Evolutionary conservation across 352 stramenopile genomes (phyloP).

Genomic region (Phytophthora pistaciae): DNA sequence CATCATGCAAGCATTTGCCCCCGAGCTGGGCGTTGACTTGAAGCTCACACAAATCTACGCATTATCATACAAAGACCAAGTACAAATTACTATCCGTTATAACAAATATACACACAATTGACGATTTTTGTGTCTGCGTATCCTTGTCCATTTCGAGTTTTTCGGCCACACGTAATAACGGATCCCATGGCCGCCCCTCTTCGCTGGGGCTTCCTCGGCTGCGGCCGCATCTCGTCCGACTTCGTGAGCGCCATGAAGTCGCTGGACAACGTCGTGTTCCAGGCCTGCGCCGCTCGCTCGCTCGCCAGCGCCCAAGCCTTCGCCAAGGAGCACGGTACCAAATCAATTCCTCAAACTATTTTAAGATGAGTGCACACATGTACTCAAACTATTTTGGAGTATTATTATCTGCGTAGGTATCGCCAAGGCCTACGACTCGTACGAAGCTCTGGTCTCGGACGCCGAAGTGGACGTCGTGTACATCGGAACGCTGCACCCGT

Average conservation of each 20-base stretch:
- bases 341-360: background rate
- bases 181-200: conserved; percentile 30
- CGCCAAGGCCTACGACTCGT: conserved; percentile 73
- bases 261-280: conserved; percentile 33
- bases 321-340: conserved; percentile 36
- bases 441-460: conserved; percentile 82
- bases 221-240: conserved; percentile 60
- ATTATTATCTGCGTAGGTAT: conserved; percentile 40
- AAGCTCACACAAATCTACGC: background rate
- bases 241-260: conserved; percentile 54
- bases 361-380: background rate
- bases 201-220: conserved; percentile 61
- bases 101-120: background rate
- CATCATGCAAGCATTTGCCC: background rate
- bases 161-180: background rate
- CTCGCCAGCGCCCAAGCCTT: conserved; percentile 49
- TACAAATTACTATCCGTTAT: background rate
- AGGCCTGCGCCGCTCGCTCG: conserved; percentile 56
- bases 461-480: conserved; percentile 89
- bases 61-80: background rate
- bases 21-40: background rate
- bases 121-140: conserved; percentile 1
- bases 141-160: conserved; percentile 9
- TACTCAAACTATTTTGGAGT: background rate
- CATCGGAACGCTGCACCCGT: conserved; percentile 87